Conservation (phyloP, 371 early-diverging fungal species). For the Rhizomucor miehei region DNA sequence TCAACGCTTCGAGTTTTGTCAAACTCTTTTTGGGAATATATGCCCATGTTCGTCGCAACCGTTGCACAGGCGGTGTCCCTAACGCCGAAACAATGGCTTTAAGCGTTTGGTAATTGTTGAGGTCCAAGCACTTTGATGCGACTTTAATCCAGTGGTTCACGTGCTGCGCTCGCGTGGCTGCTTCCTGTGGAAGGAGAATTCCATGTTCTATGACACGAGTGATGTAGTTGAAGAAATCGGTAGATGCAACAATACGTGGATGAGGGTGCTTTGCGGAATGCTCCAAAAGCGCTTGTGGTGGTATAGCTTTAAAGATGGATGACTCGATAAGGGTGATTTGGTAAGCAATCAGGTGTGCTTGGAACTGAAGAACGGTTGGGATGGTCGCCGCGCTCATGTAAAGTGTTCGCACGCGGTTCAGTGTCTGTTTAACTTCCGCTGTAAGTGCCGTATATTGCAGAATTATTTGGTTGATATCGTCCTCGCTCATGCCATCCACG, state of each 20-base stretch:
- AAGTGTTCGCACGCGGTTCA: conserved; percentile 55
- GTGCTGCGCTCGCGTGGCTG: conserved; percentile 61
- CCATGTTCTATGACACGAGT: conserved; percentile 75
- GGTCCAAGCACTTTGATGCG: conserved; percentile 58
- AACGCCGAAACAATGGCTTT: conserved; percentile 74
- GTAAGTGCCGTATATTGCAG: conserved; percentile 38
- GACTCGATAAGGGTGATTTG: conserved; percentile 75
- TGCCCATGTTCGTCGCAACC: conserved; percentile 76
- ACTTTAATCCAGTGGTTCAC: conserved; percentile 78
- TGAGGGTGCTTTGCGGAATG: conserved; percentile 71
- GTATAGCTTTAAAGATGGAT: conserved; percentile 66
- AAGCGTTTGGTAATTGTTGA: conserved; percentile 74
- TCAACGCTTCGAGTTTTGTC: conserved; percentile 55
- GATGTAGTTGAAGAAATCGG: conserved; percentile 83
- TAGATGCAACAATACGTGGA: conserved; percentile 67
- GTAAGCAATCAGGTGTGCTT: conserved; percentile 67
- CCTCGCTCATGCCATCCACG: conserved; percentile 17
- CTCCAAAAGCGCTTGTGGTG: conserved; percentile 56
- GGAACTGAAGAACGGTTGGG: conserved; percentile 63
- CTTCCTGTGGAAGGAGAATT: conserved; percentile 60
- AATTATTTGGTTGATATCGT: conserved; percentile 45
- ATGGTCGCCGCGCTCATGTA: conserved; percentile 60
- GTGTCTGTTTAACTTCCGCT: conserved; percentile 47
- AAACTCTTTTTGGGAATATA: conserved; percentile 67
- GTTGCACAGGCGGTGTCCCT: conserved; percentile 72